Base-by-base conservation (phyloP, 1,284 basidiomycete genomes). In the Singerocomus inundabilis region DNA sequence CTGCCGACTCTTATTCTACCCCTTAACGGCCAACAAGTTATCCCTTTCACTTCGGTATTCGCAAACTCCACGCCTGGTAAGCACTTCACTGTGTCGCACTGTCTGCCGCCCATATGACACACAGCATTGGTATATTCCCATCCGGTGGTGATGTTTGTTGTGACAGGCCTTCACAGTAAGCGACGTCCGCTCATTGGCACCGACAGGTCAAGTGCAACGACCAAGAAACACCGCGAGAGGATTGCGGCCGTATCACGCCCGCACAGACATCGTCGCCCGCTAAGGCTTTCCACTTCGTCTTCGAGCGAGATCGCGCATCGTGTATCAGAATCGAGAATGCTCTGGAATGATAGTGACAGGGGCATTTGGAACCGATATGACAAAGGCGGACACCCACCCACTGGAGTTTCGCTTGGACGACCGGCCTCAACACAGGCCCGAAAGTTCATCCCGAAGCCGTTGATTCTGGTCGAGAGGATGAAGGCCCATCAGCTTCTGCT, bases 401-500 rank as follows among this genome's bases (percentile, higher is more conserved):
- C 37, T 28, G 60, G 35, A 25, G 15, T 37, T 9, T 16, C 46
- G 1, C 31, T 37, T 8, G 71, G 47, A 2, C 39, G 44, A 21
- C 18, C 16, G 2, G 39, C 47, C 6, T 30, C 55, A 1, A 6
- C 44, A 29, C 58, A 42, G 2, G 13, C 46, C 32, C 55, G 52
- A 48, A 63, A 34, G 38, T 61, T 61, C 32, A 58, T 63, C 37
- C 59, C 59, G 21, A 64, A 57, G 39, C 59, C 59, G 4, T 28
- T 61, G 38, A 48, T 61, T 35, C 48, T 61, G 26, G 59, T 61
- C 31, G 59, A 64, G 46, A 56, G 52, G 46, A 64, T 63, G 60
- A 64, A 53, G 30, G 38, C 49, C n/a, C 58, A 44, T 30, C 58
- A 56, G 35, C 11, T 35, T 21, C 2, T 49, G 11, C 32, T 52